Base-by-base conservation (phyloP, 1,284 basidiomycete species). In the Leccinum pallidistipes region DNA sequence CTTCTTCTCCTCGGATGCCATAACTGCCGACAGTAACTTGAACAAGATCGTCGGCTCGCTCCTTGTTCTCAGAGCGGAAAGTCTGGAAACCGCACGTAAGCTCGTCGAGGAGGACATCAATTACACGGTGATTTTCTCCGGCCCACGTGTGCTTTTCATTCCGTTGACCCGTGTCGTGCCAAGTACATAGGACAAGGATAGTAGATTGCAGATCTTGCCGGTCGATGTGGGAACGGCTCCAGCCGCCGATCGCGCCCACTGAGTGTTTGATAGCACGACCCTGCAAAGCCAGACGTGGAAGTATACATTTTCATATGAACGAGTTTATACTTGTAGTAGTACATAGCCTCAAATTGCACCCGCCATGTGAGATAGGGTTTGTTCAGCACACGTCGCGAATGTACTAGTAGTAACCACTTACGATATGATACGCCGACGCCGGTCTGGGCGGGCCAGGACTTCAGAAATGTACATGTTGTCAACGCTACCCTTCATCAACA, bases 101-200 rank as follows among this genome's bases (percentile, higher is more conserved):
- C 64, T 81, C 58, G 68, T 86, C 21, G 79, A 85, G 66, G 64
- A 65, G 2, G 85, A 87, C 64, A 68, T 84, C 6, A 86, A 85
- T 65, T 85, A 83, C 68, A 83, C 74, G 32, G 66, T 76, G 3
- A 58, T 11, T 49, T 27, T 54, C 24, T 50, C 36, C 29, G 27
- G 50, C 18, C 24, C n/a, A 24, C 16, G 5, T 31, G n/a, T 18
- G 36, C 49, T 59, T 51, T 49, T 53, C 49, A 31, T 36, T 45
- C 47, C 38, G 14, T 50, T 50, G 32, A 38, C 47, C 16, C 50
- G n/a, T 32, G n/a, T 18, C 10, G 40, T 18, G 45, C 50, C 31
- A 29, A 71, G 78, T 78, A 76, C n/a, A n/a, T n/a, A n/a, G 77
- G 78, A 76, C 60, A 75, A 67, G 59, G 78, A 81, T 55, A 77